Base-by-base conservation (phyloP, 1,284 basidiomycete species). In the Cryptococcus floricola region DNA sequence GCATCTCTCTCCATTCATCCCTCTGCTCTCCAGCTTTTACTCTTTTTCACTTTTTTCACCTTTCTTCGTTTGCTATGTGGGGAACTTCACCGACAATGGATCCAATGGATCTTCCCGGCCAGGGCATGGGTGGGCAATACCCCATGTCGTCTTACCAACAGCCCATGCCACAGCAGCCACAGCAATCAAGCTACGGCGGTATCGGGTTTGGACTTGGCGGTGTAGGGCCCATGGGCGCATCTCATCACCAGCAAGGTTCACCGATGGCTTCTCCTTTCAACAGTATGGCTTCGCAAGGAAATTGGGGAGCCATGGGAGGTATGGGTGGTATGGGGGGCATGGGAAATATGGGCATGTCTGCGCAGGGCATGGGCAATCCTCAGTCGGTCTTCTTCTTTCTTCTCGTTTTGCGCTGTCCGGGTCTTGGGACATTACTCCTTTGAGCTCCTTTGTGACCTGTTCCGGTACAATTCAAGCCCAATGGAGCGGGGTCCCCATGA, bases 181-280 rank as follows among this genome's bases (percentile, higher is more conserved):
- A 55, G 19, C 39, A 60, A 19, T 61, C 61, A 19, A 37, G 58
- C 4, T 69, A 67, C 53, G 67, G 67, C 16, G 67, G 65, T n/a
- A 52, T 69, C n/a, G 67, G 67, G 14, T 69, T 67, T 49, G 67
- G 67, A 18, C 50, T 69, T n/a, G 50, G 58, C 50, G 54, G 58
- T n/a, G 37, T 47, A 2, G 56, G 59, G 7, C 38, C 38, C 8
- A 52, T 53, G 51, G 41, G 13, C 9, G 31, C 34, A 23, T 45
- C 43, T 9, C 5, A 4, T 43, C 43, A 23, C 23, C 23, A 27
- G 43, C 52, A 53, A 13, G 39, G 41, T 6, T 48, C 48, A 51
- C 31, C 52, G 9, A 56, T 48, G 54, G 48, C 31, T 48, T 34
- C 1, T 34, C 31, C 31, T 34, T 34, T 34, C 31, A 34, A 34